phyloP scores from a whole-genome alignment of 192 early-diverging fungal genomes.

The Jimgerdemannia flammicorona region DNA sequence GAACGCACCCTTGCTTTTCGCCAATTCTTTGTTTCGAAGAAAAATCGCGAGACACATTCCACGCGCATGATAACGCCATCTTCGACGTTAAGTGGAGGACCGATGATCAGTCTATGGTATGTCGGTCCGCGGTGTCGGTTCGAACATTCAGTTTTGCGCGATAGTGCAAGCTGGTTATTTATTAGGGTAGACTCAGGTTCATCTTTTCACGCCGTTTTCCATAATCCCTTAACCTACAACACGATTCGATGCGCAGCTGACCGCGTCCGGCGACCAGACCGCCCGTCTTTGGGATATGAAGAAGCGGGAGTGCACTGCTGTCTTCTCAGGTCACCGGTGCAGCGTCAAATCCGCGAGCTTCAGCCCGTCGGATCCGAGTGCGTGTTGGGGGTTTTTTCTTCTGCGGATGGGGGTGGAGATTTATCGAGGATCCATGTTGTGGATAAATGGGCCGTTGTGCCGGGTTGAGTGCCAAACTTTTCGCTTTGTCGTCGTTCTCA shows the following conservation, averaged over 20 bases:
- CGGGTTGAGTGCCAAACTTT: no score
- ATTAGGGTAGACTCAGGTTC: no score
- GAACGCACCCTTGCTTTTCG: background rate
- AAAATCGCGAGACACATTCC: conserved; percentile 27
- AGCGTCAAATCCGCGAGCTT: conserved; percentile 70
- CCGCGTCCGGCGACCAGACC: conserved; percentile 75
- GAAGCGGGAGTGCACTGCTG: conserved; percentile 40
- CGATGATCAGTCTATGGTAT: conserved; percentile 63
- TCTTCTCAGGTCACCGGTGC: conserved; percentile 62
- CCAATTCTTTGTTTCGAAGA: conserved; percentile 15
- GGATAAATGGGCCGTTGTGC: no score
- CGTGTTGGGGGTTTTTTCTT: conserved; percentile 14
- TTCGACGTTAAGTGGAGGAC: conserved; percentile 78
- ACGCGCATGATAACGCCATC: conserved; percentile 75
- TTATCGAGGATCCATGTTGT: no score
- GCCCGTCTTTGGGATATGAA: conserved; percentile 76
- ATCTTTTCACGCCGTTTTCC: no score
- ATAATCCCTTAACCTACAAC: background rate
- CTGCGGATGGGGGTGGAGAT: no score
- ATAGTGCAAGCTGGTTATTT: no score
- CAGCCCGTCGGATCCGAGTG: conserved; percentile 54
- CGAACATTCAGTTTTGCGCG: no score
- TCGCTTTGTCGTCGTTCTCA: background rate
- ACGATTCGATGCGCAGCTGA: conserved; percentile 34
- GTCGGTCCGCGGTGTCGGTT: background rate